Conservation (phyloP, 1,284 basidiomycete genomes). For the Violaceomyces palustris region DNA sequence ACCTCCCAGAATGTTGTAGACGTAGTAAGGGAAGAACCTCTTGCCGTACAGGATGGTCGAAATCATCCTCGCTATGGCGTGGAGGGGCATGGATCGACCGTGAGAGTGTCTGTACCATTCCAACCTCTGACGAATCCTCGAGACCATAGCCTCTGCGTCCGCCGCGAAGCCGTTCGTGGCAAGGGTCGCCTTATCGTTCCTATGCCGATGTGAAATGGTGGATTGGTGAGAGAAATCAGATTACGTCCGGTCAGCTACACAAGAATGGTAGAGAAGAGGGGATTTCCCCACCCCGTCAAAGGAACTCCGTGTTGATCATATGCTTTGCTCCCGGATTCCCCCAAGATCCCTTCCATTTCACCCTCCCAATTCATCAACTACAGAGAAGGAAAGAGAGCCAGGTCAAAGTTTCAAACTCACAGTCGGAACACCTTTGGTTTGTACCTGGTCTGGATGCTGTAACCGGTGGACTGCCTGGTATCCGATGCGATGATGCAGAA, state of each 20-base stretch:
- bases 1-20: slow-evolving; percentile 52
- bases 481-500: slow-evolving; percentile 52
- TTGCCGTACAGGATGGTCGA: slow-evolving; percentile 51
- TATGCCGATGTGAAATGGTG: slow-evolving; percentile 1
- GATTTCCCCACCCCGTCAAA: too few relatives aligned
- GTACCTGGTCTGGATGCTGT: slow-evolving; percentile 52
- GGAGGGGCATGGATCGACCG: slow-evolving; percentile 47
- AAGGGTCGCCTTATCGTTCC: slow-evolving; percentile 47
- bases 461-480: slow-evolving; percentile 48
- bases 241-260: too few relatives aligned
- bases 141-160: slow-evolving; percentile 49
- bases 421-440: slow-evolving; percentile 53
- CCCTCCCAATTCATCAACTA: background rate
- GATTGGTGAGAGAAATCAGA: too few relatives aligned
- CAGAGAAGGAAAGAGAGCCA: background rate
- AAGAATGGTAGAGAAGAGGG: too few relatives aligned
- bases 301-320: too few relatives aligned
- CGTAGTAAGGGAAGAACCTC: slow-evolving; percentile 53
- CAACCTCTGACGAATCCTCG: slow-evolving; percentile 40
- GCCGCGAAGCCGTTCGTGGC: slow-evolving; percentile 51
- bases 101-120: slow-evolving; percentile 50
- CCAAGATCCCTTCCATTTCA: too few relatives aligned
- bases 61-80: slow-evolving; percentile 50
- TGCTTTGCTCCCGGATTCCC: too few relatives aligned
- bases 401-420: slow-evolving; percentile 1